Evolutionary conservation across 2,329 filamentous ascomycete species (phyloP), one percentile per base, ranked within the genome.

Genomic region (Penicillium sp.): DNA sequence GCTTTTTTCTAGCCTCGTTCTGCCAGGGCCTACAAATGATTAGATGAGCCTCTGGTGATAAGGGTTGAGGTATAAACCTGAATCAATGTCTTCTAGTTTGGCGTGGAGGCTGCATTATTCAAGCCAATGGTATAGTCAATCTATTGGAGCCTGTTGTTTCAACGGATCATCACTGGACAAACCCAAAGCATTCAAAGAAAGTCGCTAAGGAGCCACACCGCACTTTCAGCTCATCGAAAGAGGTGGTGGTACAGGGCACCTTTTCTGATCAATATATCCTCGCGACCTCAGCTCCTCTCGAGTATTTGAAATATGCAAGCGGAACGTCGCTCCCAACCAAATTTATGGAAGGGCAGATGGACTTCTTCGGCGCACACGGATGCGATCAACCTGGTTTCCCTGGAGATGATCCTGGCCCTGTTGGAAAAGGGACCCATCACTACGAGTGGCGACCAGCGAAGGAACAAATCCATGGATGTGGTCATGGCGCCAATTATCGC

Each of bases 61-160:
- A 87, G 63, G 76, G 78, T 6, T 31, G 86, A 86, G 75, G 71
- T 22, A 70, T 77, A 36, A 68, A 77, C 54, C 67, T 76, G 6
- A 65, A 67, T 5, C 66, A 71, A 16, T 74, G 75, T 36, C 59
- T 77, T 18, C 75, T 76, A 64, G 84, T 90, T 60, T 90, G 87
- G 87, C 81, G 85, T 2, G 84, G 79, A 0, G 87, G 87, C 8
- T 90, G 87, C 69, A 90, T 90, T 68, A 89, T 90, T 65, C 83
- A 86, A 64, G 80, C 83, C 1, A 86, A 88, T 59, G 79, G 83
- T 61, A 86, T 90, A 57, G 80, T 81, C 5, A 80, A 86, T 43
- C 69, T 89, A 32, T 76, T 90, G 22, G 65, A 74, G 63, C 70
- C 71, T 1, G 59, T 63, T 0, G 47, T 72, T 11, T 60, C 61